These are phyloP conservation scores for Zygoascus ofunaensis DNA, from an alignment of 805 yeast species.

Conservation along the genomic window DNA sequence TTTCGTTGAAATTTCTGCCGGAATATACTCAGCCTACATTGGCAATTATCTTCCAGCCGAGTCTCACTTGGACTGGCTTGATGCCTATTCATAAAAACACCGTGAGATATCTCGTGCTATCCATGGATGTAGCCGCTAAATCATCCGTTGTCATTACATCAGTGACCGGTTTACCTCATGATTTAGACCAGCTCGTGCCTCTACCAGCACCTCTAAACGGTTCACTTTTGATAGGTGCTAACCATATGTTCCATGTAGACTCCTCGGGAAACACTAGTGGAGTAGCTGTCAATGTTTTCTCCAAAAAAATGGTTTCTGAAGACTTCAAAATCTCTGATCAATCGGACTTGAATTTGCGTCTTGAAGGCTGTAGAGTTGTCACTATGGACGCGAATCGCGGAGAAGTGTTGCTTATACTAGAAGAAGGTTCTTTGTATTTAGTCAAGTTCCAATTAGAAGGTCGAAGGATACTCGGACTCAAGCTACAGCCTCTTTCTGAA, in stretches of 20 bases:
- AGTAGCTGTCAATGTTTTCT: constrained; percentile 44
- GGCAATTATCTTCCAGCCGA: constrained; percentile 52
- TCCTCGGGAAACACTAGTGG: constrained; percentile 62
- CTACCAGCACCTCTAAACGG: constrained; percentile 63
- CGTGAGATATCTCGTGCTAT: constrained; percentile 49
- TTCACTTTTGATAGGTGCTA: constrained; percentile 58
- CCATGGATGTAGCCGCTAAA: constrained; percentile 52
- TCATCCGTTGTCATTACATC: constrained; percentile 60
- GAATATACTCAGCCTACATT: constrained; percentile 78
- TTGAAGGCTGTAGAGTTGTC: constrained; percentile 44
- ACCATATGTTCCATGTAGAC: constrained; percentile 71
- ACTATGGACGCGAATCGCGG: constrained; percentile 26
- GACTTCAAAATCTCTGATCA: constrained; percentile 39
- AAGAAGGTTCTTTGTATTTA: constrained; percentile 37
- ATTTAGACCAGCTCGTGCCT: constrained; percentile 54
- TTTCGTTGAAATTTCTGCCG: constrained; percentile 62
- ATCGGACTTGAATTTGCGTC: constrained; percentile 39
- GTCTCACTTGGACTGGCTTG: constrained; percentile 72
- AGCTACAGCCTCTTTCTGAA: constrained; percentile 9
- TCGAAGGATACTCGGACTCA: constrained; percentile 26
- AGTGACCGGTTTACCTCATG: constrained; percentile 63
- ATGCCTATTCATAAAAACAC: constrained; percentile 55
- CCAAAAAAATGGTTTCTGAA: constrained; percentile 18
- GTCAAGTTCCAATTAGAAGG: constrained; percentile 33
- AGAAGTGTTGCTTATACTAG: constrained; percentile 34